Percentiles rank a stretch among this genome's conserved stretches.
phyloP scores from a whole-genome alignment of 352 stramenopile genomes.

The Phytophthora syringae region DNA sequence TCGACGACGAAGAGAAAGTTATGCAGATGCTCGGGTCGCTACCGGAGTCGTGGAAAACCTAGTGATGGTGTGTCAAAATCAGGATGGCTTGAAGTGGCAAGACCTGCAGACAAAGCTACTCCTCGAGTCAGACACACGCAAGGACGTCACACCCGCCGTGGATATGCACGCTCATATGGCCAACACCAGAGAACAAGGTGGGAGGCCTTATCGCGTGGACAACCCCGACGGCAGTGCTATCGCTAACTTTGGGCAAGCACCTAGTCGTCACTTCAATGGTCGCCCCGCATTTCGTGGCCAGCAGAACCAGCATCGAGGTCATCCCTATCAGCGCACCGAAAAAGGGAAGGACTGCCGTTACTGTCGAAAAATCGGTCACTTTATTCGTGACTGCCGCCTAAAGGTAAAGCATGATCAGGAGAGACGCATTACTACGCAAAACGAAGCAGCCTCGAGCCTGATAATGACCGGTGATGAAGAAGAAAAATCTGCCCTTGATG shows the following conservation, averaged over 20 bases:
- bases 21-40: conserved; percentile 13
- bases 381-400: not conserved
- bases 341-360: not conserved
- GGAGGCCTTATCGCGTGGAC: no score
- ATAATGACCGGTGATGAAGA: no score
- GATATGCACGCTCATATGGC: not conserved
- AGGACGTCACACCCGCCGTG: not conserved
- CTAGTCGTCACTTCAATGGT: not conserved
- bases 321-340: not conserved
- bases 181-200: no score
- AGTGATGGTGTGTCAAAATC: conserved; percentile 14
- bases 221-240: no score
- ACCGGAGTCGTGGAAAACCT: conserved; percentile 11
- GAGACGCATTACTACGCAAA: not conserved
- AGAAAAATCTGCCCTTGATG: not conserved
- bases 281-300: not conserved
- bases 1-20: conserved; percentile 16
- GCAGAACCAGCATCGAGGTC: not conserved
- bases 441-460: no score
- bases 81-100: not conserved
- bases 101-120: conserved; percentile 1
- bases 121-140: conserved; percentile 1
- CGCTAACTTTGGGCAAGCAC: conserved; percentile 3
- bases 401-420: conserved; percentile 14
- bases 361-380: not conserved